Evolutionary conservation across 202 grass and related monocot genomes (phyloP).

Genomic region (Tripidium arundinaceum): DNA sequence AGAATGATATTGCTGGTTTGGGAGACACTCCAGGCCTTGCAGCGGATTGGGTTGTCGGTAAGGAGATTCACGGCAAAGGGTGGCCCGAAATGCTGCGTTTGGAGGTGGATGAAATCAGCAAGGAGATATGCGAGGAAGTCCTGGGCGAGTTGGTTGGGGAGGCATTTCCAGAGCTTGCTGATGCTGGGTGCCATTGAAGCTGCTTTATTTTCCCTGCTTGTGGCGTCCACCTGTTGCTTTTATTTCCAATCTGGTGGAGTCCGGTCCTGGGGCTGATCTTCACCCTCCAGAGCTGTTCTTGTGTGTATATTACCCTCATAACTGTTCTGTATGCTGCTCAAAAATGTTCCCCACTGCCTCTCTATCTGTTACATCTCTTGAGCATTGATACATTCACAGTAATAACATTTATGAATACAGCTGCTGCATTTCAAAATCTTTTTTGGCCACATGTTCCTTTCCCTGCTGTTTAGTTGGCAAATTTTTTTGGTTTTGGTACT

Average conservation of each 20-base stretch:
- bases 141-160: constrained; percentile 68
- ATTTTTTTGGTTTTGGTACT: no score
- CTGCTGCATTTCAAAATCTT: constrained; percentile 4
- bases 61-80: constrained; percentile 51
- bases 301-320: constrained; percentile 35
- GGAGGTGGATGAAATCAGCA: constrained; percentile 73
- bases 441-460: background rate
- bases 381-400: constrained; percentile 35
- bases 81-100: constrained; percentile 47
- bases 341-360: constrained; percentile 12
- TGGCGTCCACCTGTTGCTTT: constrained; percentile 53
- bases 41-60: constrained; percentile 52
- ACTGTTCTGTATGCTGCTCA: constrained; percentile 24
- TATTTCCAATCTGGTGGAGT: constrained; percentile 48
- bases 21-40: constrained; percentile 34
- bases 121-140: constrained; percentile 60
- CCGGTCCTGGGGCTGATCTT: constrained; percentile 21
- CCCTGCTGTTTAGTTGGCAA: no score
- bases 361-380: constrained; percentile 14
- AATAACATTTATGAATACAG: constrained; percentile 35
- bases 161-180: constrained; percentile 48
- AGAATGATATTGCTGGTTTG: constrained; percentile 4
- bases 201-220: constrained; percentile 26
- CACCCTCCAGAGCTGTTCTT: constrained; percentile 11
- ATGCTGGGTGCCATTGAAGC: constrained; percentile 28